These are phyloP conservation scores for Achlya hypogyna DNA, from an alignment of 352 stramenopile genomes.

Conservation along the genomic window DNA sequence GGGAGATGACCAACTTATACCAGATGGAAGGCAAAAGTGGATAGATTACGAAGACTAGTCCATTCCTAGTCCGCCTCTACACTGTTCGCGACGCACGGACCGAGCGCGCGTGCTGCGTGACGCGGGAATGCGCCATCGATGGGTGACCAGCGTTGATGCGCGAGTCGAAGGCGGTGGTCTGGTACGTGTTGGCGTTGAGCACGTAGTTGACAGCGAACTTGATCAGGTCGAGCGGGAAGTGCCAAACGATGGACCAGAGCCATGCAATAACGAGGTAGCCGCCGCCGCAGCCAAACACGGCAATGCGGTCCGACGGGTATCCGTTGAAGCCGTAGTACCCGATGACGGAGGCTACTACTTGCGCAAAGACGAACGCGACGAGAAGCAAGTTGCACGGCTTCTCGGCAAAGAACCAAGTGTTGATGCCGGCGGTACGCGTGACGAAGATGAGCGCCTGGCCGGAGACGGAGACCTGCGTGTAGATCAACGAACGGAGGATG, in stretches of 20 bases:
- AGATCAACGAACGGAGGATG: constrained; percentile 16
- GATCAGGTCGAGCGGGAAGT: constrained; percentile 22
- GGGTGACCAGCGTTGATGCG: constrained; percentile 20
- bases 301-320: constrained; percentile 17
- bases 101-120: neutral
- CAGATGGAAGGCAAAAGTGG: neutral
- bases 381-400: constrained; percentile 20
- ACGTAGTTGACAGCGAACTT: constrained; percentile 23
- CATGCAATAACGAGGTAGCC: constrained; percentile 18
- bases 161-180: constrained; percentile 11
- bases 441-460: constrained; percentile 24
- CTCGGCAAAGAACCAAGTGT: constrained; percentile 24
- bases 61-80: neutral
- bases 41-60: neutral
- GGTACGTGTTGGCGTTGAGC: constrained; percentile 12
- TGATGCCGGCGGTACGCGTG: constrained; percentile 21
- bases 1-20: too few relatives aligned
- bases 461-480: constrained; percentile 23
- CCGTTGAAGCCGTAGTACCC: constrained; percentile 19
- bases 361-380: constrained; percentile 22
- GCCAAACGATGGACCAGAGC: constrained; percentile 22
- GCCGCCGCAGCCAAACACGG: constrained; percentile 19
- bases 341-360: constrained; percentile 21
- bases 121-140: constrained; percentile 1
- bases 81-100: constrained; percentile 10